These are phyloP conservation scores for Pichia sp. DNA, from an alignment of 1,139 yeast genomes.

Conservation along the genomic window DNA sequence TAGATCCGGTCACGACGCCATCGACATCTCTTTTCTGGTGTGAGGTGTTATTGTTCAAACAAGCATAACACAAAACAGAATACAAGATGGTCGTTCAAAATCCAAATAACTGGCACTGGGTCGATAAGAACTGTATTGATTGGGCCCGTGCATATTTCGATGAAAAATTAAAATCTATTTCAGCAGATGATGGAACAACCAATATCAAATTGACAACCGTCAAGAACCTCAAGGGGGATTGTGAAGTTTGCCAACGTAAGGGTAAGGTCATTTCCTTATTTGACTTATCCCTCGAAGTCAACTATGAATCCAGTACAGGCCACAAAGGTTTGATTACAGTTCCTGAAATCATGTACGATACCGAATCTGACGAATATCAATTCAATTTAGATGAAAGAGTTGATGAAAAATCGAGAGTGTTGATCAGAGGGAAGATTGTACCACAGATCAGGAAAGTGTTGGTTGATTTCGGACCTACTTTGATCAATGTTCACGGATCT, in stretches of 20 bases:
- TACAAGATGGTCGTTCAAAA: constrained; percentile 69
- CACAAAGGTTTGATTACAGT: constrained; percentile 69
- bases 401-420: constrained; percentile 44
- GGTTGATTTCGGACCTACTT: constrained; percentile 69
- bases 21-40: too few species aligned
- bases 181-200: constrained; percentile 36
- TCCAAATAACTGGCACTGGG: constrained; percentile 97
- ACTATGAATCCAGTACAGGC: constrained; percentile 49
- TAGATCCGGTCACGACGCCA: too few species aligned
- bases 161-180: constrained; percentile 44
- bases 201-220: constrained; percentile 39
- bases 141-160: constrained; percentile 84
- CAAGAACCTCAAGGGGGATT: constrained; percentile 87
- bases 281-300: constrained; percentile 69
- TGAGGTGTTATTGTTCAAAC: too few species aligned
- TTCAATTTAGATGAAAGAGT: constrained; percentile 69
- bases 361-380: constrained; percentile 80
- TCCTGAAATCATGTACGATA: constrained; percentile 96
- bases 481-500: constrained; percentile 72
- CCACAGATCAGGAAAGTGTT: constrained; percentile 67
- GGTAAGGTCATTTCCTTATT: constrained; percentile 93
- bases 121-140: constrained; percentile 90
- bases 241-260: constrained; percentile 94
- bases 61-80: too few species aligned
- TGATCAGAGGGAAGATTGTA: constrained; percentile 59